Percentiles rank a stretch among this genome's conserved stretches.
Evolutionary conservation across 257 asterid species (phyloP).

Genomic region (Solanum clarkiae): DNA sequence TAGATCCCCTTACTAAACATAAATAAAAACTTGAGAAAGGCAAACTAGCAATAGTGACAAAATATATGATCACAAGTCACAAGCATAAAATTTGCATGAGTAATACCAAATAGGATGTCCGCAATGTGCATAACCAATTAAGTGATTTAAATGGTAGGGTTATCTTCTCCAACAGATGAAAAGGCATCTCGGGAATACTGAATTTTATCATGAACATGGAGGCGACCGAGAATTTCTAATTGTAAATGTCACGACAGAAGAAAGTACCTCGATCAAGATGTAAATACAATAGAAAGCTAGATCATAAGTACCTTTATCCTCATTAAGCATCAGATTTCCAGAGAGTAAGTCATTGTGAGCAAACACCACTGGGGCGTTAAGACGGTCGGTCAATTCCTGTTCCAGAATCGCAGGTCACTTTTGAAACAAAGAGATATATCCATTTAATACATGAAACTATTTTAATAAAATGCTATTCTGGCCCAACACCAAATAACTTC

Average conservation of each 20-base stretch:
- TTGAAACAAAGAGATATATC: neutral
- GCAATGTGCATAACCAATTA: neutral
- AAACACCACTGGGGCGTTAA: constrained; percentile 62
- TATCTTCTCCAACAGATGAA: neutral
- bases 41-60: neutral
- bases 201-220: neutral
- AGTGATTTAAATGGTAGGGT: neutral
- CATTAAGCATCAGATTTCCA: constrained; percentile 89
- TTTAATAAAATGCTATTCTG: neutral
- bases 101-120: neutral
- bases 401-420: constrained; percentile 1
- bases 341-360: constrained; percentile 87
- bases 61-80: neutral
- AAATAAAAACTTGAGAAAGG: neutral
- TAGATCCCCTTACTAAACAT: neutral
- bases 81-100: neutral
- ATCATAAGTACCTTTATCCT: constrained; percentile 55
- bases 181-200: neutral
- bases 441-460: neutral
- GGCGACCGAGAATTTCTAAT: neutral
- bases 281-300: neutral
- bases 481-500: neutral
- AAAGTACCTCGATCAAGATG: neutral
- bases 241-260: neutral
- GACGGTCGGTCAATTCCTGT: constrained; percentile 73